phyloP scores from a whole-genome alignment of 2,329 filamentous ascomycete species.

The Stemphylium lycopersici region DNA sequence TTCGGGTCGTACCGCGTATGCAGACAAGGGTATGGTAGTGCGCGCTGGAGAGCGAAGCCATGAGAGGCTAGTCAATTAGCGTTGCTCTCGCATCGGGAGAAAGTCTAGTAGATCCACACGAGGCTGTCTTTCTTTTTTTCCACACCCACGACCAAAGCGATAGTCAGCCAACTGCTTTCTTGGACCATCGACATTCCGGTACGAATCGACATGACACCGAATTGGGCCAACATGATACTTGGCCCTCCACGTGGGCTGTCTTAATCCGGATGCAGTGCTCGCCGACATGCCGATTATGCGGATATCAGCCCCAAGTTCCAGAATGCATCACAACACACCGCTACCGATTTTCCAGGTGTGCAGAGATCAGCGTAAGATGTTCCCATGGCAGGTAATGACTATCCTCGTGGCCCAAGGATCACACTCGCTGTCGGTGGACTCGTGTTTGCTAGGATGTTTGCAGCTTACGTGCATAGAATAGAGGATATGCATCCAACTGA shows the following conservation, averaged over 20 bases:
- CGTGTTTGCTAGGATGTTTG: slow-evolving; percentile 1
- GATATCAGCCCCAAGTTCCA: not conserved
- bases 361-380: slow-evolving; percentile 1
- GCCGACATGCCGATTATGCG: not conserved
- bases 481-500: not conserved
- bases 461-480: slow-evolving; percentile 3
- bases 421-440: not conserved
- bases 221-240: not conserved
- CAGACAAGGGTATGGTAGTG: not conserved
- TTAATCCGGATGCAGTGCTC: not conserved
- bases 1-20: slow-evolving; percentile 5
- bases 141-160: not conserved
- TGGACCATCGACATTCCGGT: not conserved
- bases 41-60: not conserved
- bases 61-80: not conserved
- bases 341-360: not conserved
- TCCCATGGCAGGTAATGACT: not conserved
- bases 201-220: not conserved
- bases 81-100: not conserved
- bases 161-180: not conserved
- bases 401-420: not conserved
- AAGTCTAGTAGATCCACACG: not conserved
- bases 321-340: not conserved
- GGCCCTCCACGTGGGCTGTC: not conserved
- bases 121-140: not conserved